A percentile compares a stretch with the other conserved stretches of the same genome.
phyloP scores from a whole-genome alignment of 2,329 filamentous ascomycete species.

The Colletotrichum acutatum region DNA sequence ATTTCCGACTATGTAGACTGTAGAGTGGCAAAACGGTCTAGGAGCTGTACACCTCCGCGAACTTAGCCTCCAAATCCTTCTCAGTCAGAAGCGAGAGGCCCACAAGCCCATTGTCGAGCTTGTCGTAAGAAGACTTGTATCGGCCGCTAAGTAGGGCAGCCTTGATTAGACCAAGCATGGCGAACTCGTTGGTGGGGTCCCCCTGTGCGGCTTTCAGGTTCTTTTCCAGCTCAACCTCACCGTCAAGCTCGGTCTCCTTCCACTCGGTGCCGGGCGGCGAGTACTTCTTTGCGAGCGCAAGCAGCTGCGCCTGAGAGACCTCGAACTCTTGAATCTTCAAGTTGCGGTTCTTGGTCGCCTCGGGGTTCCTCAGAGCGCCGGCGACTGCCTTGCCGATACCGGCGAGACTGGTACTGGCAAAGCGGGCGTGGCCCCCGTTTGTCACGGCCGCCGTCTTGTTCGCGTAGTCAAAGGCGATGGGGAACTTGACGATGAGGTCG shows the following conservation, averaged over 20 bases:
- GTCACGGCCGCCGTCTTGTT: slow-evolving; percentile 52
- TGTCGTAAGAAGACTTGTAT: neutral
- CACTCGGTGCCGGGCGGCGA: slow-evolving; percentile 23
- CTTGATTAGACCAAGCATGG: neutral
- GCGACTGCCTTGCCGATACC: slow-evolving; percentile 59
- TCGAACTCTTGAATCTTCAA: slow-evolving; percentile 62
- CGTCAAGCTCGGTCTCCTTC: slow-evolving; percentile 13
- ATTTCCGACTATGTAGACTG: neutral
- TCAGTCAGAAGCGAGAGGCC: slow-evolving; percentile 10
- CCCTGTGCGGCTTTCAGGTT: neutral
- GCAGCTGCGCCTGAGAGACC: slow-evolving; percentile 61
- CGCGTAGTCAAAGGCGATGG: slow-evolving; percentile 15
- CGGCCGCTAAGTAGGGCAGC: neutral
- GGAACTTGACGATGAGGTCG: slow-evolving; percentile 61
- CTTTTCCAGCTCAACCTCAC: neutral
- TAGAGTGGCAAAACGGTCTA: neutral
- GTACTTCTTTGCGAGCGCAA: slow-evolving; percentile 45
- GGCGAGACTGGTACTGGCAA: slow-evolving; percentile 58
- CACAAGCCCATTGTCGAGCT: slow-evolving; percentile 19
- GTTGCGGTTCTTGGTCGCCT: slow-evolving; percentile 62
- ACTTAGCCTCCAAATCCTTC: slow-evolving; percentile 21
- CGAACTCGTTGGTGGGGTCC: neutral
- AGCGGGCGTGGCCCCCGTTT: slow-evolving; percentile 58
- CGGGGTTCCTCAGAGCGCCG: slow-evolving; percentile 55
- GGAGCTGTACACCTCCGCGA: slow-evolving; percentile 6